Percentiles rank a stretch among this genome's conserved stretches.
Conservation (phyloP, 768 basidiomycete species). For the Lyophyllum decastes region DNA sequence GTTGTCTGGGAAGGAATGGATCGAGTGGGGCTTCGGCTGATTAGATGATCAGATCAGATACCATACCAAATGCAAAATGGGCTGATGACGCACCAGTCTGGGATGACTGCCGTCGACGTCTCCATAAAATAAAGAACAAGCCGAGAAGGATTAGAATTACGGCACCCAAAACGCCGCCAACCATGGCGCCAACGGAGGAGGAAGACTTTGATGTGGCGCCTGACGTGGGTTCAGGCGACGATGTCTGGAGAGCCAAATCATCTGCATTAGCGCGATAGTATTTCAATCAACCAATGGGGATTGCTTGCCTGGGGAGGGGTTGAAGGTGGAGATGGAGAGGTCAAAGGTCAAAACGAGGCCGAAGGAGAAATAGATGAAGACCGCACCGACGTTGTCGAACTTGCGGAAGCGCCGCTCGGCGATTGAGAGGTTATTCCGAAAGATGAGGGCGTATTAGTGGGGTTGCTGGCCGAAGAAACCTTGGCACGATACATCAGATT, state of each 20-base stretch:
- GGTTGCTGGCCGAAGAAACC: not conserved
- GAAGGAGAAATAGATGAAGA: not conserved
- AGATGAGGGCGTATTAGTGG: not conserved
- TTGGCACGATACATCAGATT: not conserved
- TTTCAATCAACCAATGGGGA: not conserved
- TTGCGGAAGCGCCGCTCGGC: not conserved
- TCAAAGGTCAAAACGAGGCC: not conserved
- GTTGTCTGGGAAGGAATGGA: slow-evolving; percentile 5
- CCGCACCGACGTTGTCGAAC: not conserved
- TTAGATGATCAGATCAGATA: not conserved
- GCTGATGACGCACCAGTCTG: not conserved
- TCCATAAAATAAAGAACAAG: slow-evolving; percentile 2
- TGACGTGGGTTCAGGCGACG: not conserved
- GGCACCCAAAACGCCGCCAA: slow-evolving; percentile 8
- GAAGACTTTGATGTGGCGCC: not conserved
- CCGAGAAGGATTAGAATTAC: not conserved
- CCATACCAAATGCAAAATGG: not conserved
- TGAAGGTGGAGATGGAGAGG: not conserved
- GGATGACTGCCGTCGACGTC: not conserved
- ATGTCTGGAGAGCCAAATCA: not conserved
- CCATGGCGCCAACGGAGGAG: slow-evolving; percentile 3
- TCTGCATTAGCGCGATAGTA: not conserved
- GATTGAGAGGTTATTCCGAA: not conserved
- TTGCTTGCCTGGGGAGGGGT: not conserved
- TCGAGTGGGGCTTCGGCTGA: not conserved